phyloP scores from a whole-genome alignment of 257 asterid genomes.

The Solanum virginianum region DNA sequence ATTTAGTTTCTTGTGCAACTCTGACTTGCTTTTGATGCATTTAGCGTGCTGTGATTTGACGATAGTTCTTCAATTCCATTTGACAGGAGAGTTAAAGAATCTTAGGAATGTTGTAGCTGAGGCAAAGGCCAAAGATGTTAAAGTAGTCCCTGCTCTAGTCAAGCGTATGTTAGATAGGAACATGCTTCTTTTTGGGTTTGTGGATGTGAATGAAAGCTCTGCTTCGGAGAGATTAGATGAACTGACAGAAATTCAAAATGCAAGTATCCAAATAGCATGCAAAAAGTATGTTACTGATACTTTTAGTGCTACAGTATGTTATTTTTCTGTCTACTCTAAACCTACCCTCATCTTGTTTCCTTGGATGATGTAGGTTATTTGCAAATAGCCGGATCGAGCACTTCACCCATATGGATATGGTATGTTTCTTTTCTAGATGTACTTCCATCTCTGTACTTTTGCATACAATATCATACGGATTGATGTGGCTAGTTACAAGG shows the following conservation, averaged over 20 bases:
- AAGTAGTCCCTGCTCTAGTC: conserved; percentile 42
- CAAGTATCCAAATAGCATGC: conserved; percentile 50
- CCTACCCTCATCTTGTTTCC: neutral
- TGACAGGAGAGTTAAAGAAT: conserved; percentile 50
- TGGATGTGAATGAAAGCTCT: conserved; percentile 56
- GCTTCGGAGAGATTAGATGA: conserved; percentile 55
- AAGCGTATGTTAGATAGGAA: conserved; percentile 59
- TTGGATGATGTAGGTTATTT: conserved; percentile 37
- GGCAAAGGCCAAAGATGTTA: conserved; percentile 37
- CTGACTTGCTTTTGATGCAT: neutral
- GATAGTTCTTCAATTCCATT: neutral
- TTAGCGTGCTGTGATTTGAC: neutral
- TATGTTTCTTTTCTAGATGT: conserved; percentile 19
- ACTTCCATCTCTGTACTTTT: neutral
- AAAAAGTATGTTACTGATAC: conserved; percentile 31
- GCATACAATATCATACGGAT: neutral
- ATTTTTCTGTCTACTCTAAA: neutral
- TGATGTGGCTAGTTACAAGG: neutral
- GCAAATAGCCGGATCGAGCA: conserved; percentile 49
- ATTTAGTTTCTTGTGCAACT: neutral
- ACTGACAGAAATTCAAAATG: conserved; percentile 50
- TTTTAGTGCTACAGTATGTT: neutral
- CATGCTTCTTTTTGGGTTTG: conserved; percentile 66
- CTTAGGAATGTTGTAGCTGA: conserved; percentile 37
- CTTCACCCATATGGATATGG: conserved; percentile 80